Percentiles rank a stretch among this genome's conserved stretches.
Conservation (phyloP, 2,329 filamentous ascomycete genomes). For the Colletotrichum graminicola region DNA sequence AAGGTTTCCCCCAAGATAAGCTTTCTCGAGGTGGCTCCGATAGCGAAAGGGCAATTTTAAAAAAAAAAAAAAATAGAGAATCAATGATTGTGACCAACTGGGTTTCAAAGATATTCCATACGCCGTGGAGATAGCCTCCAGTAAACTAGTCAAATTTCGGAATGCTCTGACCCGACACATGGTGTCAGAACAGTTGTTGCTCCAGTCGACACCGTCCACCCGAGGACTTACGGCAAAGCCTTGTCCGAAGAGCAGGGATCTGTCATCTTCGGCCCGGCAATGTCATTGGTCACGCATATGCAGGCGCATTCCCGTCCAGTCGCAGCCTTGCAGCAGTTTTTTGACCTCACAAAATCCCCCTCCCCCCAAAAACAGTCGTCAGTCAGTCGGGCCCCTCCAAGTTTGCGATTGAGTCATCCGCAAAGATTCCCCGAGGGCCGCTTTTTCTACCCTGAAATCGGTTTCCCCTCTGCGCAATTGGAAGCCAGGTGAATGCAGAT, state of each 20-base stretch:
- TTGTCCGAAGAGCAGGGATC: constrained; percentile 30
- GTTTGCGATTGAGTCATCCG: constrained; percentile 41
- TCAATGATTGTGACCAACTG: neutral
- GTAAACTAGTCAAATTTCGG: neutral
- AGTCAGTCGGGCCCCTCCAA: constrained; percentile 38
- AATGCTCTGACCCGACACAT: too few relatives aligned
- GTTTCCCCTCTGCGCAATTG: constrained; percentile 31
- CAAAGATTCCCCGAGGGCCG: constrained; percentile 29
- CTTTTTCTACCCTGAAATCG: constrained; percentile 32
- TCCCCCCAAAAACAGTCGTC: constrained; percentile 37
- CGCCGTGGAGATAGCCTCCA: neutral
- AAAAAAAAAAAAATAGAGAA: neutral
- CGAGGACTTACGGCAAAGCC: too few relatives aligned
- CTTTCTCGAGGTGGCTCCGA: too few relatives aligned
- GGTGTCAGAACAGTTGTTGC: neutral
- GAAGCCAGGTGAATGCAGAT: constrained; percentile 42
- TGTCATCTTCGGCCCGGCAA: neutral
- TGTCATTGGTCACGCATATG: constrained; percentile 30
- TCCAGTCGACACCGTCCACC: too few relatives aligned
- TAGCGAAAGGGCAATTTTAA: neutral
- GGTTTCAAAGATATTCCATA: neutral
- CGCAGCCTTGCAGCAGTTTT: constrained; percentile 39
- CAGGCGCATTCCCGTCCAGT: constrained; percentile 29
- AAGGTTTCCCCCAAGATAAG: neutral
- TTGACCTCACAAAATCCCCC: constrained; percentile 40